Conservation (phyloP, 495 filamentous ascomycete genomes). For the Podospora pseudopauciseta region DNA sequence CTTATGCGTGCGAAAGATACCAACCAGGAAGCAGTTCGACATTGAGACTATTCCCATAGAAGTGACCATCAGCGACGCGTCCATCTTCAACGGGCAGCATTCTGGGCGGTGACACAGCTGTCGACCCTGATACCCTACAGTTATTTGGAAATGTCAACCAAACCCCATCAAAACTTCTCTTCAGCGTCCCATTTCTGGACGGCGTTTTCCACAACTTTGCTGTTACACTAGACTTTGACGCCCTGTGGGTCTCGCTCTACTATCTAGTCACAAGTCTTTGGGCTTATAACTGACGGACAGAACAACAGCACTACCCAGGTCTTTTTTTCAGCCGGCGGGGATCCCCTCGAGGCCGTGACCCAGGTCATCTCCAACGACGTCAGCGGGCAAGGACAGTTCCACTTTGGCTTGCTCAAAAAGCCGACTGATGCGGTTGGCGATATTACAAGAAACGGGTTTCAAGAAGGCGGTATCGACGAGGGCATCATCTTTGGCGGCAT, state of each 20-base stretch:
- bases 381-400: conserved; percentile 45
- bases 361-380: conserved; percentile 37
- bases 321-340: conserved; percentile 37
- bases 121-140: conserved; percentile 37
- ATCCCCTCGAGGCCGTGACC: conserved; percentile 34
- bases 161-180: conserved; percentile 33
- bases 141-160: conserved; percentile 40
- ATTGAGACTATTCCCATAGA: conserved; percentile 28
- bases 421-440: conserved; percentile 35
- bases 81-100: conserved; percentile 50
- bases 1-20: not conserved
- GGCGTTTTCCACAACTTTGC: conserved; percentile 48
- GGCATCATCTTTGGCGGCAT: conserved; percentile 47
- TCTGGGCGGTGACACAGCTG: conserved; percentile 27
- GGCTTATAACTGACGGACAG: not conserved
- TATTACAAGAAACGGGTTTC: conserved; percentile 40
- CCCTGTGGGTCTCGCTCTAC: conserved; percentile 28
- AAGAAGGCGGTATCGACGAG: conserved; percentile 41
- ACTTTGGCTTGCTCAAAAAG: conserved; percentile 48
- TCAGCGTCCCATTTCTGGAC: conserved; percentile 35
- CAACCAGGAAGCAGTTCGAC: conserved; percentile 30
- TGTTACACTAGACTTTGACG: conserved; percentile 41
- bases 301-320: conserved; percentile 18
- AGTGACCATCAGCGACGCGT: conserved; percentile 42
- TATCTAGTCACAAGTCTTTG: too few species aligned